Evolutionary conservation across 306 rosid genomes (phyloP).

Genomic region (Begonia loranthoides): DNA sequence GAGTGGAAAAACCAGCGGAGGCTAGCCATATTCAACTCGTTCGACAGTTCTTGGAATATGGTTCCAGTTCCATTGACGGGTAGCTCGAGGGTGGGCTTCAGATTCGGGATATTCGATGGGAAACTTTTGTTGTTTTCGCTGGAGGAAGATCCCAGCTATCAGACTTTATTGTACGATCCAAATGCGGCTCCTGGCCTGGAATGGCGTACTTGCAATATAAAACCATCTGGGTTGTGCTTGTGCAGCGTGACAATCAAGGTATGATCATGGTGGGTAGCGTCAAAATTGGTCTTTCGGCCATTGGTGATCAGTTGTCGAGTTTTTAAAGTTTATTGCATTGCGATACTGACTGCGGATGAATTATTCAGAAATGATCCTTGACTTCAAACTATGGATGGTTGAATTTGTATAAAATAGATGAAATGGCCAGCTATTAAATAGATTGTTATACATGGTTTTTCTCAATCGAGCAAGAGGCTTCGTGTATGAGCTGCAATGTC

Average conservation of each 20-base stretch:
- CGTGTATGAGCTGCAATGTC: too few relatives aligned
- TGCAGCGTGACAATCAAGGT: conserved; percentile 72
- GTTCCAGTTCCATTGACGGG: conserved; percentile 79
- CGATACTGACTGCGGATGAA: too few relatives aligned
- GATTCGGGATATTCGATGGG: conserved; percentile 60
- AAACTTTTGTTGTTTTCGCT: conserved; percentile 63
- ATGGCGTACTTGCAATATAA: conserved; percentile 66
- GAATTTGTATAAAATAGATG: too few relatives aligned
- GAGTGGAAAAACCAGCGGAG: conserved; percentile 97
- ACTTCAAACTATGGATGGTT: too few relatives aligned
- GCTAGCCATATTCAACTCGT: conserved; percentile 58
- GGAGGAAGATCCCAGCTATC: conserved; percentile 40
- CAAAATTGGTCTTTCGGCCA: too few relatives aligned
- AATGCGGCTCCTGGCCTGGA: conserved; percentile 63
- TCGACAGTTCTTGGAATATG: conserved; percentile 70
- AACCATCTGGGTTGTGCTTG: conserved; percentile 73
- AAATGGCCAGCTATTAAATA: too few relatives aligned
- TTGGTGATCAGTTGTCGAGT: too few relatives aligned
- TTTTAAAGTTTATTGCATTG: too few relatives aligned
- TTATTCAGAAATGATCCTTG: too few relatives aligned
- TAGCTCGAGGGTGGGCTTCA: conserved; percentile 56
- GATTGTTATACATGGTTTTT: too few relatives aligned
- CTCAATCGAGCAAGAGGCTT: too few relatives aligned
- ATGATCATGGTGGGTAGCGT: conserved; percentile 8
- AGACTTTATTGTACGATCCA: conserved; percentile 74